Evolutionary conservation across 257 asterid genomes (phyloP).

Genomic region (Nicotiana paniculata): DNA sequence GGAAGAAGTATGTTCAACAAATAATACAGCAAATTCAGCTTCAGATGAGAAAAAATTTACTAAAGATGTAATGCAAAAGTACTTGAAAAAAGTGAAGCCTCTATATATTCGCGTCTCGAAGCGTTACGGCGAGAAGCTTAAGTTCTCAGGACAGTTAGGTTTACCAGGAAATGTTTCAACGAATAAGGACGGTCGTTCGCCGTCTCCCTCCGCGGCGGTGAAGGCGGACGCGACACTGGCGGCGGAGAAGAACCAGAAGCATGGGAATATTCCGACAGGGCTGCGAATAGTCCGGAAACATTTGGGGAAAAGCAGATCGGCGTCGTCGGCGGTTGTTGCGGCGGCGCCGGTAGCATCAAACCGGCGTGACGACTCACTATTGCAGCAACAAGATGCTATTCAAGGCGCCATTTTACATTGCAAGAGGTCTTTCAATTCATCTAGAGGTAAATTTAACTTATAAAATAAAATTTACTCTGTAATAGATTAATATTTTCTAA

Average conservation of each 20-base stretch:
- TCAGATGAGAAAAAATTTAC: slow-evolving; percentile 40
- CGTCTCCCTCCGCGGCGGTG: slow-evolving; percentile 19
- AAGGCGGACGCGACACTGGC: background rate
- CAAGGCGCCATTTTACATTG: slow-evolving; percentile 88
- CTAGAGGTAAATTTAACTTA: slow-evolving; percentile 43
- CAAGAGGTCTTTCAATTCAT: slow-evolving; percentile 75
- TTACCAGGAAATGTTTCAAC: too few species aligned
- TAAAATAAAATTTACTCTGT: background rate
- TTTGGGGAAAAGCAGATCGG: slow-evolving; percentile 75
- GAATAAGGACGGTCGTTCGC: too few species aligned
- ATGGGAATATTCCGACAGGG: slow-evolving; percentile 65
- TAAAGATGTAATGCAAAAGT: slow-evolving; percentile 64
- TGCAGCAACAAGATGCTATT: slow-evolving; percentile 79
- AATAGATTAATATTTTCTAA: too few species aligned
- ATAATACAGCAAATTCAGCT: background rate
- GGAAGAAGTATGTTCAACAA: slow-evolving; percentile 14
- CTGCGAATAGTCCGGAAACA: slow-evolving; percentile 51
- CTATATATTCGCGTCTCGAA: slow-evolving; percentile 68
- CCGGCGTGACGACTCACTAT: slow-evolving; percentile 72
- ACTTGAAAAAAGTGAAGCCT: slow-evolving; percentile 76
- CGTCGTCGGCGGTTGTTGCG: slow-evolving; percentile 38
- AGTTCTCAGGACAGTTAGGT: slow-evolving; percentile 7
- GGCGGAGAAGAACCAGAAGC: slow-evolving; percentile 22
- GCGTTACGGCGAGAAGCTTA: slow-evolving; percentile 59
- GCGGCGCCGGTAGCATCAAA: slow-evolving; percentile 28